Percentiles rank a stretch among this genome's conserved stretches.
Evolutionary conservation across 75 land plant species (phyloP).

Genomic region (Sequoiadendron giganteum): DNA sequence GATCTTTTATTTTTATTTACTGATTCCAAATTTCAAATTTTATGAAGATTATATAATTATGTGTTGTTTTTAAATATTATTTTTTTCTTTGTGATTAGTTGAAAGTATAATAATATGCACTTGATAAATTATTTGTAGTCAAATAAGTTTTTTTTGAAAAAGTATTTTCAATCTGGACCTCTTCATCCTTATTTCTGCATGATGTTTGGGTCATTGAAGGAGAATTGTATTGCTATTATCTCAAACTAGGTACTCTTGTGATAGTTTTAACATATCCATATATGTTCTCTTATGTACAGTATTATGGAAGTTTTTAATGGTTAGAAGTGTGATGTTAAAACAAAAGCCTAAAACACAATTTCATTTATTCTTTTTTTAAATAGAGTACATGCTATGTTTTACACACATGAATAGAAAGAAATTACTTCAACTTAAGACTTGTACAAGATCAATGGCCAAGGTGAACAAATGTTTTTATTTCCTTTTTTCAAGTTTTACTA

Average conservation of each 20-base stretch:
- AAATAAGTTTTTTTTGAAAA: background rate
- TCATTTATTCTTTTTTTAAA: background rate
- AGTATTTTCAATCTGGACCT: background rate
- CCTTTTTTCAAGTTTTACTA: no score
- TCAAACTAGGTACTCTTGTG: background rate
- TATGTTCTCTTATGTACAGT: background rate
- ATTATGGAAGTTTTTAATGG: background rate
- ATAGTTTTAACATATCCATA: background rate
- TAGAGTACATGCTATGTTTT: background rate
- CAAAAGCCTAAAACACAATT: background rate
- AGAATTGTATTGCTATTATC: background rate
- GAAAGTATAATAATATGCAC: background rate
- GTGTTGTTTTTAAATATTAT: background rate
- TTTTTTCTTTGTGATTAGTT: background rate
- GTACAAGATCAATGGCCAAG: background rate
- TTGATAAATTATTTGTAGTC: background rate
- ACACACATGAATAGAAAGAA: background rate
- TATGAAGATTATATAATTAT: background rate
- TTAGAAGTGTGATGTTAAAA: background rate
- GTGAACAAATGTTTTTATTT: background rate
- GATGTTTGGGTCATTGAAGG: background rate
- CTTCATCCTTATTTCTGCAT: background rate
- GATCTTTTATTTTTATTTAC: background rate
- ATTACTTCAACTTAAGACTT: background rate
- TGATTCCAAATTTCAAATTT: background rate